Percentiles rank a stretch among this genome's conserved stretches.
These are phyloP conservation scores for Trichodelitschia bisporula DNA, from an alignment of 495 filamentous ascomycete genomes.

Conservation along the genomic window DNA sequence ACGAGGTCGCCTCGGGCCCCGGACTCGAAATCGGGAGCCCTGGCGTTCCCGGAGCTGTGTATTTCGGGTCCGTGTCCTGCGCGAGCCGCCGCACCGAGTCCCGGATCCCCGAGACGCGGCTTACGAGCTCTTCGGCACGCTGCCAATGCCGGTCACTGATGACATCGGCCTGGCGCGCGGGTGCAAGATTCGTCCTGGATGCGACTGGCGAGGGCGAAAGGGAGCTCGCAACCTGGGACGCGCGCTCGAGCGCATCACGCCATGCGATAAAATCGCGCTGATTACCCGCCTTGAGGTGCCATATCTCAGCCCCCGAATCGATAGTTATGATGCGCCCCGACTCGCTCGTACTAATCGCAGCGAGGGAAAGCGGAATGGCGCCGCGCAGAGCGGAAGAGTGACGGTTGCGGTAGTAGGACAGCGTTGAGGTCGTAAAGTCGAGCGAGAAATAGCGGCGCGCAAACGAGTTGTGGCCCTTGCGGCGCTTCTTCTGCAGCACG, in stretches of 20 bases:
- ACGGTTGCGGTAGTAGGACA: constrained; percentile 87
- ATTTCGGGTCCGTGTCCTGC: constrained; percentile 53
- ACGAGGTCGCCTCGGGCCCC: constrained; percentile 12
- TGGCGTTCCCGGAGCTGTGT: constrained; percentile 8
- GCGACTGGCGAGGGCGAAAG: constrained; percentile 3
- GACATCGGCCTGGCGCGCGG: constrained; percentile 46
- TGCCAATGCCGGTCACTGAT: no score
- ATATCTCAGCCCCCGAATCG: constrained; percentile 88
- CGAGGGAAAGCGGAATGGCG: constrained; percentile 74
- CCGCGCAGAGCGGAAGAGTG: constrained; percentile 77
- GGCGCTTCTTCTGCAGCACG: constrained; percentile 59
- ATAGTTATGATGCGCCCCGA: constrained; percentile 78
- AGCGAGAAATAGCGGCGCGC: constrained; percentile 84
- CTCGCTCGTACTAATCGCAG: constrained; percentile 72
- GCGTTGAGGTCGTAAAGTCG: constrained; percentile 69
- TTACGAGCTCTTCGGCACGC: constrained; percentile 58
- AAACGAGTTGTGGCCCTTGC: constrained; percentile 84
- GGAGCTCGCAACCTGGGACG: constrained; percentile 21
- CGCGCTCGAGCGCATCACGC: constrained; percentile 63
- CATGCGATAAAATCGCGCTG: constrained; percentile 66
- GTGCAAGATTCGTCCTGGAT: constrained; percentile 6
- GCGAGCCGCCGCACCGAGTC: constrained; percentile 71
- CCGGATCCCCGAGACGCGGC: constrained; percentile 59
- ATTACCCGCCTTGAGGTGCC: constrained; percentile 75
- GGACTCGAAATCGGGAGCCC: constrained; percentile 11